These are phyloP conservation scores for Echites panduratus DNA, from an alignment of 257 asterid species.

Conservation along the genomic window DNA sequence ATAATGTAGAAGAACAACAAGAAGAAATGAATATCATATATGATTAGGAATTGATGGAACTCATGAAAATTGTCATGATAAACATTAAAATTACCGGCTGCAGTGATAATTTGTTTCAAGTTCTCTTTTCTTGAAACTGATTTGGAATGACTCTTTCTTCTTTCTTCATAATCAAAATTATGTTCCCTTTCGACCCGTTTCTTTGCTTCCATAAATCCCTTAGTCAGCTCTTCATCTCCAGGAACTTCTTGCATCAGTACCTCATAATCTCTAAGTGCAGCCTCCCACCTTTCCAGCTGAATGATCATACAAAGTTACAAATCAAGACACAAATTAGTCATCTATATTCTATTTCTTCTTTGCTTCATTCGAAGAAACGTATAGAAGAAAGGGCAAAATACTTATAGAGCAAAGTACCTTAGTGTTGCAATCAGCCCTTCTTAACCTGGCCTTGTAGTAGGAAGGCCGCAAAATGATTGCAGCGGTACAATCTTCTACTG, in stretches of 20 bases:
- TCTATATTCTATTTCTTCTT: neutral
- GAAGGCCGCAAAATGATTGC: constrained; percentile 51
- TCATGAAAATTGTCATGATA: neutral
- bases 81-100: constrained; percentile 5
- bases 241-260: constrained; percentile 44
- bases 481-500: constrained; percentile 51
- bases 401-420: constrained; percentile 29
- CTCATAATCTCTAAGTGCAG: constrained; percentile 56
- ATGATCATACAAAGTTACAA: neutral
- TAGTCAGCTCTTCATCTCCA: constrained; percentile 39
- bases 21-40: neutral
- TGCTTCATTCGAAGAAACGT: neutral
- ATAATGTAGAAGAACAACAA: neutral
- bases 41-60: neutral
- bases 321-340: neutral
- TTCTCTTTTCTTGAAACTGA: constrained; percentile 13
- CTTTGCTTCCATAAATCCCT: constrained; percentile 29
- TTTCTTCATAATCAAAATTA: constrained; percentile 12
- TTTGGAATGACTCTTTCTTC: neutral
- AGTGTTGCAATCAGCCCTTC: constrained; percentile 48
- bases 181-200: constrained; percentile 30
- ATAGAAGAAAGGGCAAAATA: too few species aligned
- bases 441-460: constrained; percentile 49
- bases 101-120: constrained; percentile 7
- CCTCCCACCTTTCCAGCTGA: constrained; percentile 64